Evolutionary conservation across 1,139 yeast species (phyloP).

Genomic region (Kodamaea fungicola): DNA sequence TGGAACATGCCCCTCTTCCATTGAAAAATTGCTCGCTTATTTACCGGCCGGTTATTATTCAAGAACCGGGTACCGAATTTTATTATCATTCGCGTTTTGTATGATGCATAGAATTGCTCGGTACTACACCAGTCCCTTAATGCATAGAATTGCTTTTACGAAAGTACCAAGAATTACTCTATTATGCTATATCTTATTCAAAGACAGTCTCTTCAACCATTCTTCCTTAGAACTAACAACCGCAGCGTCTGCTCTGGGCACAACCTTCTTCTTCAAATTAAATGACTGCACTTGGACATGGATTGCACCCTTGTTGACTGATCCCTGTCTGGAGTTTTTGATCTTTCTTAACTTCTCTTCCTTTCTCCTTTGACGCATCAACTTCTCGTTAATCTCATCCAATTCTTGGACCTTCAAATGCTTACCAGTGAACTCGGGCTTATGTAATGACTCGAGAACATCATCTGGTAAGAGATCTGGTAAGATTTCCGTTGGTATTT

Average conservation of each 20-base stretch:
- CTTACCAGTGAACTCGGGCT: slow-evolving; percentile 17
- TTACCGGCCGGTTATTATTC: too few species aligned
- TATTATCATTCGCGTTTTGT: too few species aligned
- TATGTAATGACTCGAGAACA: slow-evolving; percentile 30
- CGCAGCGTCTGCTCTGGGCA: slow-evolving; percentile 45
- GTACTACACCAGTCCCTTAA: too few species aligned
- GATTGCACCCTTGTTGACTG: slow-evolving; percentile 54
- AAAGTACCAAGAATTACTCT: too few species aligned
- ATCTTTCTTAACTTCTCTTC: slow-evolving; percentile 42
- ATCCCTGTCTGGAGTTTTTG: slow-evolving; percentile 34
- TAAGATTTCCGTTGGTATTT: slow-evolving; percentile 25
- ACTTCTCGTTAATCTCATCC: slow-evolving; percentile 26
- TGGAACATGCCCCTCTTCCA: too few species aligned
- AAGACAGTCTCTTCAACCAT: slow-evolving; percentile 59
- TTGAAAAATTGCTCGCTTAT: too few species aligned
- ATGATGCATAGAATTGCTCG: too few species aligned
- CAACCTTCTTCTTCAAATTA: slow-evolving; percentile 27
- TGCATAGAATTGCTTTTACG: too few species aligned
- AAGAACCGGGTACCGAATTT: too few species aligned
- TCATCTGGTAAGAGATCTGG: slow-evolving; percentile 54
- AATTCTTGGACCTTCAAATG: slow-evolving; percentile 40
- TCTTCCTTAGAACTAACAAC: slow-evolving; percentile 45
- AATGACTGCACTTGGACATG: slow-evolving; percentile 43
- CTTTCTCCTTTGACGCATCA: slow-evolving; percentile 23
- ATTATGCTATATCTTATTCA: slow-evolving; percentile 29